phyloP scores from a whole-genome alignment of 768 basidiomycete species.

The Lactarius hengduanensis region DNA sequence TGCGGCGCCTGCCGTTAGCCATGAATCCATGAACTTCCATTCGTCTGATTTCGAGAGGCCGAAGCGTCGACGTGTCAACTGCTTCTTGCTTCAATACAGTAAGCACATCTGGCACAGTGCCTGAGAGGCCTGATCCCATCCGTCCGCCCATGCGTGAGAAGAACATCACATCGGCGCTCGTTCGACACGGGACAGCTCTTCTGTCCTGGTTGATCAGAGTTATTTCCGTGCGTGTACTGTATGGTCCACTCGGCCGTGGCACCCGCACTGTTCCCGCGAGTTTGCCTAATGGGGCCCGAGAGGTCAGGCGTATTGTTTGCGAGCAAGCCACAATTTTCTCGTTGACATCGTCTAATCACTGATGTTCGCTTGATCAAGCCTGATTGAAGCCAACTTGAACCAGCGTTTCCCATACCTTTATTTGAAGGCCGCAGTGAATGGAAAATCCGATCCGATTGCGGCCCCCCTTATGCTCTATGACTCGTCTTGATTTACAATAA shows the following conservation, averaged over 20 bases:
- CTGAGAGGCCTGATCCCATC: slow-evolving; percentile 15
- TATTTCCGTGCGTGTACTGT: neutral
- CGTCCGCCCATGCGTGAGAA: neutral
- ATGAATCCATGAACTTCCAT: neutral
- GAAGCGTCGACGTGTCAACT: slow-evolving; percentile 9
- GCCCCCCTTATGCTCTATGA: neutral
- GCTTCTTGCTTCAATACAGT: neutral
- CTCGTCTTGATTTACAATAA: neutral
- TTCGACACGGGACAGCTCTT: neutral
- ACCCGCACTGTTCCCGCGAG: neutral
- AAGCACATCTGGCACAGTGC: neutral
- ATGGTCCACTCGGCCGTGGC: neutral
- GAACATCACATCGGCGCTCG: neutral
- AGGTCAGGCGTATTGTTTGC: neutral
- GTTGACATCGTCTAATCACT: neutral
- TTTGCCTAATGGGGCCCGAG: neutral
- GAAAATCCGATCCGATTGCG: neutral
- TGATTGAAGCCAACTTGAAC: neutral
- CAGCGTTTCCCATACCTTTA: neutral
- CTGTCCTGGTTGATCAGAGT: neutral
- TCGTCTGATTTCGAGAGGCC: slow-evolving; percentile 1
- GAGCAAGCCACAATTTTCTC: neutral
- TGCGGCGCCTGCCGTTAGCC: neutral
- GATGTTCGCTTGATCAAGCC: neutral
- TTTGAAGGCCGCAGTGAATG: neutral